Base-by-base conservation (phyloP, 768 basidiomycete species). In the Termitomyces sp. region DNA sequence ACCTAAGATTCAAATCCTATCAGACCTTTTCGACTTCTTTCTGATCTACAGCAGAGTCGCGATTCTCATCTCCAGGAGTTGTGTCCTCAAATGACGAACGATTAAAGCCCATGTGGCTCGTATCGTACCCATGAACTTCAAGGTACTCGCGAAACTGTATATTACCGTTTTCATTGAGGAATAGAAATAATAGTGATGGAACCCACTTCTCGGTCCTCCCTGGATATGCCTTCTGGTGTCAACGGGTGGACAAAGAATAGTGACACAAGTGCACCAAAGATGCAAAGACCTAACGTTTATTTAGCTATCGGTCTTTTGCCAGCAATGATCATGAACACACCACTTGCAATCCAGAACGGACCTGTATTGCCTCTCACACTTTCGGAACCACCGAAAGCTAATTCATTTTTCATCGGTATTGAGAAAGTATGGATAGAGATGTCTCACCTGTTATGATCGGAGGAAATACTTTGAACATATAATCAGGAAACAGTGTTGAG, bases 271-370 rank as follows among this genome's bases (percentile, higher is more conserved):
- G 59, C 62, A 51, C 62, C 62, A 20, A 65, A 38, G 35, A 65
- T 22, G n/a, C 56, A 61, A 32, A 65, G 60, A 16, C 60, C 64
- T 65, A 20, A 2, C 6, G 12, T 15, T 15, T 15, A 18, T n/a
- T 11, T 33, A 24, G 57, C 0, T 8, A n/a, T 36, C 24, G 12
- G 50, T 18, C 52, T 38, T n/a, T 28, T 24, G 13, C 28, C 11
- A 45, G 12, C 7, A 39, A n/a, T n/a, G 42, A 24, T 44, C 28
- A 51, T 4, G 9, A 18, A 42, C 64, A 24, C 61, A 78, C 87
- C 89, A 65, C 89, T 90, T 18, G 81, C 92, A 63, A 93, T 71
- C 90, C 88, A 93, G 81, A 93, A 93, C 6, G 91, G 91, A 9
- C 92, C 91, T 0, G 92, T 93, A 69, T 89, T 87, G 52, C 87